Evolutionary conservation across 768 basidiomycete species (phyloP), one percentile per base, ranked within the genome.

Genomic region (Rhizopogon salebrosus): DNA sequence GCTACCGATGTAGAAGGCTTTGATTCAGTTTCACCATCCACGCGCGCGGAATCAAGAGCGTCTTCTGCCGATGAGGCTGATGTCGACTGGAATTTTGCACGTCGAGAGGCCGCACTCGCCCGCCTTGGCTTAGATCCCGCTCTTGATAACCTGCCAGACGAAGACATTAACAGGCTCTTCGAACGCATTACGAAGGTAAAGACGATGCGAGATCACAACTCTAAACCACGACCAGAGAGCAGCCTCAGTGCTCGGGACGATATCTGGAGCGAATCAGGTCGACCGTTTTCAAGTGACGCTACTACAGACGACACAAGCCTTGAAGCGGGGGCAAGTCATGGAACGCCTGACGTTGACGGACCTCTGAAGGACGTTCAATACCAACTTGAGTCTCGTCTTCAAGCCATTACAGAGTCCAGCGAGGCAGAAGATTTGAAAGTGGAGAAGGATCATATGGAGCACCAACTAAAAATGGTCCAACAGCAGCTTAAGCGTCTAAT

Each of bases 61-160:
- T 84, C 84, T 11, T 80, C 80, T 3, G 80, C 80, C 22, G 85
- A 80, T 51, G 76, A 81, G 24, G 77, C 68, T 24, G 88, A 92
- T 57, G 88, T 93, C 40, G 97, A 99, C 67, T 99, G 97, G 97
- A 89, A 84, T n/a, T 98, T 85, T 67, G 97, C 97, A 6, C 89
- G 91, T 65, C 82, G 94, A 7, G 97, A 99, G 70, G 94, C 94
- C 5, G 95, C 92, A 3, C 76, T 94, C 35, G 89, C 91, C 1
- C 79, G 87, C 43, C 75, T 97, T 16, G 94, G 94, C 3, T 70
- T 91, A 31, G 92, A 95, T 61, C 92, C 95, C 14, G 80, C 89
- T 13, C 78, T 99, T 23, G 93, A 98, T 68, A 91, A 87, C 61
- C 79, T 99, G 22, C 92, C 90, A 0, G 95, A 99, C 67, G 90